Evolutionary conservation across 495 filamentous ascomycete species (phyloP).

Genomic region (Neurospora sp.): DNA sequence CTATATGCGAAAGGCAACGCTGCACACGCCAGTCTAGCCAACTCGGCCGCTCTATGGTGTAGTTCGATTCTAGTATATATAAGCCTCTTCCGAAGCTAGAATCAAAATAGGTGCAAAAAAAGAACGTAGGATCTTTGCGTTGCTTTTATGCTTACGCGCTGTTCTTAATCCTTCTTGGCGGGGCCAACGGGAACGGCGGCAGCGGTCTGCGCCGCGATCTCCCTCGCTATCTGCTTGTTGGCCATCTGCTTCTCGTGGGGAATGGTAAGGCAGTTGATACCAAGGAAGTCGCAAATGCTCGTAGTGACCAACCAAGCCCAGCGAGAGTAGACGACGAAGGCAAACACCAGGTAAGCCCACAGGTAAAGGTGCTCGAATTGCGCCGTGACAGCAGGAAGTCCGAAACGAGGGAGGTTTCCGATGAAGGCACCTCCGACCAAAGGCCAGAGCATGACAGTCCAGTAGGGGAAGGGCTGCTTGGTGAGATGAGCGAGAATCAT

Average conservation of each 20-base stretch:
- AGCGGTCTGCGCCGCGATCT: conserved; percentile 7
- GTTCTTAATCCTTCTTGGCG: neutral
- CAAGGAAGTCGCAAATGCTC: conserved; percentile 83
- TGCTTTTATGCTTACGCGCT: neutral
- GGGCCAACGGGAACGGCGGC: neutral
- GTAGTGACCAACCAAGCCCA: conserved; percentile 90
- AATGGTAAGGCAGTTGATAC: conserved; percentile 90
- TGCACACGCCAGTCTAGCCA: neutral
- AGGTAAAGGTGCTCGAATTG: conserved; percentile 71
- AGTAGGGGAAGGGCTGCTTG: conserved; percentile 89
- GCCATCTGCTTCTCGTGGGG: conserved; percentile 48
- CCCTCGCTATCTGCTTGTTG: conserved; percentile 26
- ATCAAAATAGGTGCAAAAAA: neutral
- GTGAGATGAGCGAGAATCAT: conserved; percentile 96
- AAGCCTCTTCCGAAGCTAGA: neutral
- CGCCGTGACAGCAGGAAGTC: conserved; percentile 50
- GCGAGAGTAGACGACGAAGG: conserved; percentile 71
- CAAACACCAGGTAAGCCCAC: conserved; percentile 68
- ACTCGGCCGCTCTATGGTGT: neutral
- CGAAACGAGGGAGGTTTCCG: conserved; percentile 71
- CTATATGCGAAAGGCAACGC: neutral
- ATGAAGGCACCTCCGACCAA: conserved; percentile 76
- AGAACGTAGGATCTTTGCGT: neutral
- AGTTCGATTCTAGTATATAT: neutral
- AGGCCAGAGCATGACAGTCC: conserved; percentile 83